Evolutionary conservation across 345 rosid genomes (phyloP).

Genomic region (Draba incana): DNA sequence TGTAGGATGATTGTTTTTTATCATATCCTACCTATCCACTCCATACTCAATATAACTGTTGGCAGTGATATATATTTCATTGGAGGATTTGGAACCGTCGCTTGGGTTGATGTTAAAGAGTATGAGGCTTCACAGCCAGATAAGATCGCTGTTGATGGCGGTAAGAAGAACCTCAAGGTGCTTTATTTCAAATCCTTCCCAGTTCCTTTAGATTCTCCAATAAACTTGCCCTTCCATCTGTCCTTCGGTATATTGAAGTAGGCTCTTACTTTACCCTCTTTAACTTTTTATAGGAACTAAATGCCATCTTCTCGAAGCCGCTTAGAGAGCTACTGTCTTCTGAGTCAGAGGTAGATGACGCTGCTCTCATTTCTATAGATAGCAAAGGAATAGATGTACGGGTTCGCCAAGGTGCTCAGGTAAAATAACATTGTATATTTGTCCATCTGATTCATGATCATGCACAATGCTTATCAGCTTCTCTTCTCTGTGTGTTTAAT

Average conservation of each 20-base stretch:
- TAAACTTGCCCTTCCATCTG: background rate
- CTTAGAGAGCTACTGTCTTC: slow-evolving; percentile 66
- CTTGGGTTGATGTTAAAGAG: slow-evolving; percentile 96
- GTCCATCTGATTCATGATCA: slow-evolving; percentile 11
- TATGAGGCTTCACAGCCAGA: slow-evolving; percentile 82
- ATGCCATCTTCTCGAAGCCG: slow-evolving; percentile 78
- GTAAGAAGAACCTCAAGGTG: slow-evolving; percentile 91
- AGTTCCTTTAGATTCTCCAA: background rate
- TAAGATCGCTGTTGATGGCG: slow-evolving; percentile 94
- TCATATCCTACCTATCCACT: no score
- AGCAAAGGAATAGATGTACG: slow-evolving; percentile 93
- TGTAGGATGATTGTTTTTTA: background rate
- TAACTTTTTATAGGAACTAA: slow-evolving; percentile 63
- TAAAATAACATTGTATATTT: slow-evolving; percentile 31
- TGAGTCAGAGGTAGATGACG: slow-evolving; percentile 85
- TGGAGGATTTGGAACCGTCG: slow-evolving; percentile 99
- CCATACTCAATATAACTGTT: slow-evolving; percentile 14
- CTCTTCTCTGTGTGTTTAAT: background rate
- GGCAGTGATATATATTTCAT: slow-evolving; percentile 93
- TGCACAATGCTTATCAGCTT: slow-evolving; percentile 12
- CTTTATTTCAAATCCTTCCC: slow-evolving; percentile 1
- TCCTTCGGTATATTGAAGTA: background rate
- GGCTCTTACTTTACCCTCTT: background rate
- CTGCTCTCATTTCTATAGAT: slow-evolving; percentile 92
- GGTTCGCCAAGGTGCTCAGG: slow-evolving; percentile 98